Evolutionary conservation across 306 rosid species (phyloP).

Genomic region (Prunus mira): DNA sequence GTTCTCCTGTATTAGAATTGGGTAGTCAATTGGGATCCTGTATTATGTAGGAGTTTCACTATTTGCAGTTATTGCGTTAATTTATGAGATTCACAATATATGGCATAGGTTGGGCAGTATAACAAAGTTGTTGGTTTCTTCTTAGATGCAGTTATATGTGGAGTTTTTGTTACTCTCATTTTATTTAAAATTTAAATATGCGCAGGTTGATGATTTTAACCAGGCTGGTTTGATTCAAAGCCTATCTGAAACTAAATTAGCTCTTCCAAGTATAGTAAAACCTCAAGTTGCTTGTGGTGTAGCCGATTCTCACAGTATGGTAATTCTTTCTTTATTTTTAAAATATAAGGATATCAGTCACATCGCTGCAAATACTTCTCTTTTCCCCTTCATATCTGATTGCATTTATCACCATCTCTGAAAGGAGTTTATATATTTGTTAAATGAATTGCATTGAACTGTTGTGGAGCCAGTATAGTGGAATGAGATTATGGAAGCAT

Average conservation of each 20-base stretch:
- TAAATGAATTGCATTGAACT: neutral
- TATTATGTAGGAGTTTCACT: neutral
- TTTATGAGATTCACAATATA: neutral
- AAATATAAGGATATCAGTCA: neutral
- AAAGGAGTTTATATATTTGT: neutral
- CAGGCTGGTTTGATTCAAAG: slow-evolving; percentile 42
- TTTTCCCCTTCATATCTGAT: neutral
- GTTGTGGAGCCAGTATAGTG: neutral
- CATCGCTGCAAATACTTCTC: neutral
- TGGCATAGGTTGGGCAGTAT: neutral
- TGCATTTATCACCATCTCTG: neutral
- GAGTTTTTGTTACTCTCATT: neutral
- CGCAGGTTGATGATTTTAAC: slow-evolving; percentile 57
- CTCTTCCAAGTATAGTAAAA: slow-evolving; percentile 82
- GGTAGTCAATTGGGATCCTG: neutral
- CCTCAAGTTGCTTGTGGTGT: slow-evolving; percentile 97
- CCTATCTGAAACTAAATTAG: slow-evolving; percentile 54
- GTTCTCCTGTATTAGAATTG: too few relatives aligned
- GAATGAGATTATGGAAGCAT: neutral
- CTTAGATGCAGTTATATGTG: neutral
- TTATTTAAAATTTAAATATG: neutral
- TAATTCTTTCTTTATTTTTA: slow-evolving; percentile 22
- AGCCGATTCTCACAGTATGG: slow-evolving; percentile 81
- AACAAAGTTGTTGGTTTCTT: neutral
- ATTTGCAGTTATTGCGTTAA: neutral